Base-by-base conservation (phyloP, 495 filamentous ascomycete genomes). In the Collariella sp. region DNA sequence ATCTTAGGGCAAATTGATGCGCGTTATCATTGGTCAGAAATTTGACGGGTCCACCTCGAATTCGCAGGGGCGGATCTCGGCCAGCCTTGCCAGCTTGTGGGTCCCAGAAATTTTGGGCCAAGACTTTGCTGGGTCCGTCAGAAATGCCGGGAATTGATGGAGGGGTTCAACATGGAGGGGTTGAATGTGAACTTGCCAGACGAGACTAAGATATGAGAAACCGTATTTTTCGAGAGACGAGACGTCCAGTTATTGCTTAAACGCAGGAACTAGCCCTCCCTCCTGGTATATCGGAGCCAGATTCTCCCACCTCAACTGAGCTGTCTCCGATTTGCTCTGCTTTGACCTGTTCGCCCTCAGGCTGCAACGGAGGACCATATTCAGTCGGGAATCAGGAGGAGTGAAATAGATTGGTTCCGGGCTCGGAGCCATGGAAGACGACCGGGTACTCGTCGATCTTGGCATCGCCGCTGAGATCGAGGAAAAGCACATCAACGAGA, bases 401-500 rank as follows among this genome's bases (percentile, higher is more conserved):
- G 9, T 11, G 20, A 29, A n/a, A 29, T 12, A 23, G 13, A 10
- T 4, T 13, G 2, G 15, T 16, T 39, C 19, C 20, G 29, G 11
- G 15, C 16, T 15, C 12, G 15, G 12, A 38, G 23, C n/a, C 23
- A 81, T 81, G 78, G 78, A 81, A 58, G 75, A 78, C 49, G 77
- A 80, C 57, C 62, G 78, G 20, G 72, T 70, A 2, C 66, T 72
- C 23, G 68, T 74, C 48, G 76, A 79, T 58, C 59, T 79, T 4
- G 77, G 78, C 53, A 67, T 78, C 39, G 77, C 77, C 43, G 76
- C 76, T 35, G 78, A 80, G 52, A 72, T 80, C 33, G 76, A 80
- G 50, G 75, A 75, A 57, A 66, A 59, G 15, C 62, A 76, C 26
- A 63, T 67, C 24, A 58, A 65, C 20, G 64, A 69, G 49, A 63